Base-by-base conservation (phyloP, 2,329 filamentous ascomycete species). In the Colletotrichum endophyticum region DNA sequence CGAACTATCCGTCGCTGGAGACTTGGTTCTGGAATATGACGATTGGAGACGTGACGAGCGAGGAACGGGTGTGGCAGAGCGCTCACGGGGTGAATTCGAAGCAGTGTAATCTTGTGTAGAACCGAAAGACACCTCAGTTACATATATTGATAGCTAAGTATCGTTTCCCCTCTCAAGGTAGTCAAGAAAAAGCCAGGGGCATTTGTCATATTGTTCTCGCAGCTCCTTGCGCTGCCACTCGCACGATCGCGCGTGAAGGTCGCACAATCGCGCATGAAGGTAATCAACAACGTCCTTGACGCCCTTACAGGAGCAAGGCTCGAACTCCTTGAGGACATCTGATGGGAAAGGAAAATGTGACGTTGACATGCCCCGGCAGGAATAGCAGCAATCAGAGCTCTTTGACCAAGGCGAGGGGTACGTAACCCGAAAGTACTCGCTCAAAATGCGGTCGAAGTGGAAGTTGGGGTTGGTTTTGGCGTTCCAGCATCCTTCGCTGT, bases 11-110 rank as follows among this genome's bases (percentile, higher is more conserved):
- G 30, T 30, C 11, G 22, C 22, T 72, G 27, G 70, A 72, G 61
- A 66, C 70, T 32, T 72, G 44, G 36, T 72, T 59, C 53, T 72
- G 70, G 70, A 59, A 72, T 32, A 44, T 72, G 8, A 72, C 70
- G 27, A 36, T 72, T 28, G 62, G 70, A n/a, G 70, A 72, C 15
- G 36, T 22, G 9, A 72, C 70, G 27, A 72, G 61, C 61, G 62
- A 56, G 36, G 70, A 72, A 25, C 70, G 32, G 27, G 62, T 66
- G 27, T 72, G 57, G 56, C 56, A 59, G 27, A 28, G 22, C 1
- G 56, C 56, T 0, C 56, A 4, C 4, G 56, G 56, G 4, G 22
- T 4, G 25, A 25, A 59, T 9, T 59, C 56, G 16, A 59, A 25
- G 56, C 22, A 0, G 0, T 59, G 56, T 6, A 59, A 59, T 28